Evolutionary conservation across 805 yeast genomes (phyloP), one percentile per base, ranked within the genome.

Genomic region (Lipomyces sp.): DNA sequence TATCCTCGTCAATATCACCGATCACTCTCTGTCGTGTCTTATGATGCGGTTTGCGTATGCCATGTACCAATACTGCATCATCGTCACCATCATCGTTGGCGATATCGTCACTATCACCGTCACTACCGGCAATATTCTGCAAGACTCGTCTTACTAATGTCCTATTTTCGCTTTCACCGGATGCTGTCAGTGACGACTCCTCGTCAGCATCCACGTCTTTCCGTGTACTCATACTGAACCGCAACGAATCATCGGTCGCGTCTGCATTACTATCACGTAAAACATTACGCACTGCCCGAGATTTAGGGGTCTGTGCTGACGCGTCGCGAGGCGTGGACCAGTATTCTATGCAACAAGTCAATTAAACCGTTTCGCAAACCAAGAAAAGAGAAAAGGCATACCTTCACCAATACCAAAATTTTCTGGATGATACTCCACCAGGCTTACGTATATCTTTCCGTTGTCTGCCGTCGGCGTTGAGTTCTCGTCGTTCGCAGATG

Each of bases 371-470:
- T 37, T 37, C 39, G 39, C 13, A 51, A 51, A 51, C 34, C 54
- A 10, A 37, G 24, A 37, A 37, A 13, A 37, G 34, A 51, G 54
- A 15, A 50, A 39, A 32, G 13, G 59, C 69, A 34, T 60, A 66
- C 69, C 61, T 33, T 63, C 69, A 10, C 69, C 69, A n/a, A 66
- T 39, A 8, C 69, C 69, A 32, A 62, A 66, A 42, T 66, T 66
- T 18, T 66, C 57, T 15, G 18, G 57, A 33, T 53, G 64, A 48
- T 55, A 61, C 61, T 66, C 69, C 11, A 60, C 62, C 33, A 66
- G 29, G 7, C 33, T 58, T 8, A 57, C 57, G 11, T 53, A 60
- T 10, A 35, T 29, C 18, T 42, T 34, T 15, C 33, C 55, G 7
- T 24, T 35, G 15, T 15, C 60, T 4, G 29, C 15, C 51, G 51